Conservation (phyloP, 352 stramenopile genomes). For the Plasmopara muralis region DNA sequence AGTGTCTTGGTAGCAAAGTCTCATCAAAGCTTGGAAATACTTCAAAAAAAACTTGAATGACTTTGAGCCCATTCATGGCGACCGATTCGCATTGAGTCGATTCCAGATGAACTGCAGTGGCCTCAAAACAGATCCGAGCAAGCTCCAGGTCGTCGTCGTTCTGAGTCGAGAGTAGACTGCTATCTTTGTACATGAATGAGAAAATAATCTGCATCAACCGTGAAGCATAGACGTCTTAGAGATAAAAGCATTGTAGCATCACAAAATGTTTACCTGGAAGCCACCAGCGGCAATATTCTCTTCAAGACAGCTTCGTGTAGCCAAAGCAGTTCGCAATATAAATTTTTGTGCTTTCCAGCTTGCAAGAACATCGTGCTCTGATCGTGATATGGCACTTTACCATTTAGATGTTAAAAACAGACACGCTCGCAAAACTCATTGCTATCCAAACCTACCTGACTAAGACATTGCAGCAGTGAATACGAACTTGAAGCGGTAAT, state of each 20-base stretch:
- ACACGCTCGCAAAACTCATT: neutral
- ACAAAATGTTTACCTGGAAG: constrained; percentile 23
- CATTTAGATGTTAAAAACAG: neutral
- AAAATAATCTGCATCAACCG: constrained; percentile 31
- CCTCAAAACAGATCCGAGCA: constrained; percentile 21
- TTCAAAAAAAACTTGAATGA: constrained; percentile 45
- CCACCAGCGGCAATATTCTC: constrained; percentile 21
- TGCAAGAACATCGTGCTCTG: constrained; percentile 14
- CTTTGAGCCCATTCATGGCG: constrained; percentile 49
- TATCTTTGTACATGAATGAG: constrained; percentile 39
- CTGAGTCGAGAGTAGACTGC: constrained; percentile 19
- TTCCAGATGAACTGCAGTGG: constrained; percentile 17
- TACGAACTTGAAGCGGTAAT: constrained; percentile 37
- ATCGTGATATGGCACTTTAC: constrained; percentile 24
- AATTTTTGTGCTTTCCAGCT: constrained; percentile 23
- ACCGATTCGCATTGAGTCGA: constrained; percentile 26
- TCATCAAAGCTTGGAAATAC: constrained; percentile 39
- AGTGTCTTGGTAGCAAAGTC: constrained; percentile 14
- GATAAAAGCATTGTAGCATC: neutral
- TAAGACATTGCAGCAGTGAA: constrained; percentile 64
- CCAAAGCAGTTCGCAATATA: constrained; percentile 14
- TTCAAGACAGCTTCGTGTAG: constrained; percentile 16
- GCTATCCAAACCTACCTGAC: constrained; percentile 34
- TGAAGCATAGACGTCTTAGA: constrained; percentile 1
- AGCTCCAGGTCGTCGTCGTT: constrained; percentile 15